Percentiles rank a stretch among this genome's conserved stretches.
These are phyloP conservation scores for Suillus discolor DNA, from an alignment of 768 basidiomycete genomes.

Conservation along the genomic window DNA sequence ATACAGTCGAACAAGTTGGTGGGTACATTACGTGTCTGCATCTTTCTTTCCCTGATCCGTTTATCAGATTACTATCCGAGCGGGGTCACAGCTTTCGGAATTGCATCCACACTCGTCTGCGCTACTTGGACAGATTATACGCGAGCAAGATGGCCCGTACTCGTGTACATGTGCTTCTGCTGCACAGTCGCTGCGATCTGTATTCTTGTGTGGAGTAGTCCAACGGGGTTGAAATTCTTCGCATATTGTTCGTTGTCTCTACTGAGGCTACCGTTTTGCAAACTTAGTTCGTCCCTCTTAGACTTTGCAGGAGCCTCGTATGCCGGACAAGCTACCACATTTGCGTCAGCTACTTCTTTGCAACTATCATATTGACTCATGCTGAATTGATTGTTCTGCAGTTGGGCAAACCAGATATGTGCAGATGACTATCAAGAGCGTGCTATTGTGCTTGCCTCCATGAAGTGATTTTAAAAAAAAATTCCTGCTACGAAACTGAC, in stretches of 20 bases:
- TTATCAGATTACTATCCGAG: constrained; percentile 56
- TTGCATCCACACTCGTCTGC: constrained; percentile 62
- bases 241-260: constrained; percentile 58
- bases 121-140: constrained; percentile 66
- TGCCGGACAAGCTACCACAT: constrained; percentile 76
- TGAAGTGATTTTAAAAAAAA: constrained; percentile 56
- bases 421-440: constrained; percentile 72
- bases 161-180: constrained; percentile 62
- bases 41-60: constrained; percentile 20
- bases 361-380: background rate
- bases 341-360: constrained; percentile 48
- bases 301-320: constrained; percentile 68
- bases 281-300: constrained; percentile 20
- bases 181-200: constrained; percentile 56
- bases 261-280: background rate
- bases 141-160: constrained; percentile 60
- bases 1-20: constrained; percentile 66
- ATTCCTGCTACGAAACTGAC: background rate
- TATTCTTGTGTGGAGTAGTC: constrained; percentile 62
- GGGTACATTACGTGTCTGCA: constrained; percentile 12
- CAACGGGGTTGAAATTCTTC: constrained; percentile 69
- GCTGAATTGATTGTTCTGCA: constrained; percentile 23
- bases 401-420: constrained; percentile 82
- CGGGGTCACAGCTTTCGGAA: constrained; percentile 66
- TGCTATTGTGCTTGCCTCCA: constrained; percentile 68